Conservation (phyloP, 306 rosid genomes). For the Vicia sativa region DNA sequence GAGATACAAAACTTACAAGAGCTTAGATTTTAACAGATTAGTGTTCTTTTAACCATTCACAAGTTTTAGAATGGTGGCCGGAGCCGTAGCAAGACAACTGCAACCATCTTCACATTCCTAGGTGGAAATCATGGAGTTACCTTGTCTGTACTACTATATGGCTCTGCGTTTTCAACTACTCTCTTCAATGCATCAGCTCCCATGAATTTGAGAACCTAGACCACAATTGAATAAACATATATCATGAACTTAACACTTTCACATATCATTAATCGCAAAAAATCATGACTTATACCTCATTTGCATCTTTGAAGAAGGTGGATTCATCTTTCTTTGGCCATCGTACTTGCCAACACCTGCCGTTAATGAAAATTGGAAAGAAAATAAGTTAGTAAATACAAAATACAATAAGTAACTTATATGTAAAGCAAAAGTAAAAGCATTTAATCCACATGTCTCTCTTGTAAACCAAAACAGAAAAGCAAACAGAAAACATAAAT, state of each 20-base stretch:
- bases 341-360: constrained; percentile 51
- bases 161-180: constrained; percentile 54
- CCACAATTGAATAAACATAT: constrained; percentile 33
- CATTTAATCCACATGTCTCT: constrained; percentile 28
- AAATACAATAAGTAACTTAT: neutral
- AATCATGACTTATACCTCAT: constrained; percentile 46
- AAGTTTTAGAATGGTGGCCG: too few relatives aligned
- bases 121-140: constrained; percentile 15
- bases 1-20: too few relatives aligned
- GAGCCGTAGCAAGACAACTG: too few relatives aligned
- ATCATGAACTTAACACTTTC: neutral
- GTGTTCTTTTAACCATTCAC: too few relatives aligned
- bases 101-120: constrained; percentile 25
- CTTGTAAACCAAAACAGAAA: constrained; percentile 13
- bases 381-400: neutral
- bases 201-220: constrained; percentile 50
- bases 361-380: neutral
- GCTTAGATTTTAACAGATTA: too few relatives aligned
- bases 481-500: neutral
- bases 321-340: constrained; percentile 58
- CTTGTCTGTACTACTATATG: constrained; percentile 28
- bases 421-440: too few relatives aligned
- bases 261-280: constrained; percentile 4
- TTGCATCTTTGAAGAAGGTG: constrained; percentile 54
- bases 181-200: constrained; percentile 56